A percentile compares a stretch with the other conserved stretches of the same genome.
phyloP scores from a whole-genome alignment of 257 asterid species.

The Nicotiana paniculata region DNA sequence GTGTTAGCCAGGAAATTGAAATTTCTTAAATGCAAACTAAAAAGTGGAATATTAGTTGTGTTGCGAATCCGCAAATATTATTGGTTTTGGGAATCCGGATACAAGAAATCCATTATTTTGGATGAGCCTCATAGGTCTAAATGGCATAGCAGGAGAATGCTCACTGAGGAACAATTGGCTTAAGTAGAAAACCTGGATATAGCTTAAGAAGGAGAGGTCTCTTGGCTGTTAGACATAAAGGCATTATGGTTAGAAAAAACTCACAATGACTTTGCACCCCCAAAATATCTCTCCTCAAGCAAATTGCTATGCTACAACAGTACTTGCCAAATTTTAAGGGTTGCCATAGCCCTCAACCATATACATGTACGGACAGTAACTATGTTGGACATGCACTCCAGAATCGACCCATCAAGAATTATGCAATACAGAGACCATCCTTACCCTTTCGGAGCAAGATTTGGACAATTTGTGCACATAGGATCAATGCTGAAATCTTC shows the following conservation, averaged over 20 bases:
- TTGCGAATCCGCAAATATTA: neutral
- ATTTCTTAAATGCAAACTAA: neutral
- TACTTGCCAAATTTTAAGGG: neutral
- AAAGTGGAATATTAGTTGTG: neutral
- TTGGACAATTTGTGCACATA: constrained; percentile 91
- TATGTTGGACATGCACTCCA: neutral
- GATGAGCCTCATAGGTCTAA: neutral
- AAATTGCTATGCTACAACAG: neutral
- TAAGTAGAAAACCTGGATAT: neutral
- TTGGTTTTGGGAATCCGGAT: neutral
- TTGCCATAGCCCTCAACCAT: neutral
- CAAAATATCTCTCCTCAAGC: neutral
- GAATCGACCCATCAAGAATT: neutral
- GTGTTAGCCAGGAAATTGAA: neutral
- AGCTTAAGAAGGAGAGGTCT: neutral
- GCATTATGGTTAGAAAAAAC: neutral
- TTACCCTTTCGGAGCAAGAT: constrained; percentile 89
- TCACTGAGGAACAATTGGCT: neutral
- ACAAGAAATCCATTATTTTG: neutral
- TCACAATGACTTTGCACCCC: neutral
- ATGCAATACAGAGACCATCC: constrained; percentile 14
- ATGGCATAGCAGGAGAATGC: neutral
- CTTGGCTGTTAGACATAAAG: neutral
- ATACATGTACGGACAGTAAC: neutral
- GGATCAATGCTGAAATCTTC: constrained; percentile 67